Percentiles rank a stretch among this genome's conserved stretches.
These are phyloP conservation scores for Rubia yunnanensis DNA, from an alignment of 257 asterid genomes.

Conservation along the genomic window DNA sequence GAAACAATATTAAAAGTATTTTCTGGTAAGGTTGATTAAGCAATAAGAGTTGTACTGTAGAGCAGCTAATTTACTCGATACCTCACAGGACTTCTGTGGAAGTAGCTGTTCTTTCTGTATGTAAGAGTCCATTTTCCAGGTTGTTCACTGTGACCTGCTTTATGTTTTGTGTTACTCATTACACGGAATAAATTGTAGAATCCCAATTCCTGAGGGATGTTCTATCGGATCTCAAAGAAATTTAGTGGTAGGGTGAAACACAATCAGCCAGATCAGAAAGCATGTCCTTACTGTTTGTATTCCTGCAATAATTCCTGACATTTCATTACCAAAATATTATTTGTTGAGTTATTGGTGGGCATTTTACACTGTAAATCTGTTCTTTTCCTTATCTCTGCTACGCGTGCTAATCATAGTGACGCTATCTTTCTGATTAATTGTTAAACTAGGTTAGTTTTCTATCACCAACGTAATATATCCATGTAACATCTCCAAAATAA, in stretches of 20 bases:
- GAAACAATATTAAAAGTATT: background rate
- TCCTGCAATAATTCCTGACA: background rate
- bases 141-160: background rate
- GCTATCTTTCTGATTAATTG: background rate
- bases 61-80: background rate
- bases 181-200: background rate
- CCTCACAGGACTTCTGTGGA: background rate
- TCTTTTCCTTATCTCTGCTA: background rate
- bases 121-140: background rate
- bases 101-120: background rate
- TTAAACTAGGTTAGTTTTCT: background rate
- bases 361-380: background rate
- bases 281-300: background rate
- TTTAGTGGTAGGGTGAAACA: background rate
- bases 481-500: background rate
- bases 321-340: background rate
- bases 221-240: background rate
- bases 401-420: background rate
- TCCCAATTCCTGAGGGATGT: no score
- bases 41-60: background rate
- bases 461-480: background rate
- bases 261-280: background rate
- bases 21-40: background rate
- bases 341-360: background rate
- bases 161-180: background rate